A percentile compares a stretch with the other conserved stretches of the same genome.
These are phyloP conservation scores for Herpetomonas muscarum DNA, from an alignment of 208 protist genomes.

Conservation along the genomic window DNA sequence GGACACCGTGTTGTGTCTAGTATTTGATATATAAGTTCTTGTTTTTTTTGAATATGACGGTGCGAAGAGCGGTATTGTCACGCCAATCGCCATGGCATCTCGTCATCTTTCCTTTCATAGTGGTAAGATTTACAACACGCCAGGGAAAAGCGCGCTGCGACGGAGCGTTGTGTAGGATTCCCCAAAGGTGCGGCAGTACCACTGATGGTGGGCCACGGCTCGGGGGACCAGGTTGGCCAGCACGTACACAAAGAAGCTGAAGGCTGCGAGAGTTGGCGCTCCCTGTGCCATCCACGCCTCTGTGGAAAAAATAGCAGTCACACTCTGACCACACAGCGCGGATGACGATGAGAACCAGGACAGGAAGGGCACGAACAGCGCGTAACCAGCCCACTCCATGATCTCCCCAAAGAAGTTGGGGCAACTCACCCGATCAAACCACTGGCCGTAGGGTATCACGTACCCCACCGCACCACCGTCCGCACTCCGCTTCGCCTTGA, in stretches of 20 bases:
- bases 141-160: slow-evolving; percentile 37
- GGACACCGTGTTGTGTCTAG: too few relatives aligned
- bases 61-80: too few relatives aligned
- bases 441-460: slow-evolving; percentile 47
- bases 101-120: too few relatives aligned
- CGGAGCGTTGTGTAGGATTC: slow-evolving; percentile 32
- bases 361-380: slow-evolving; percentile 37
- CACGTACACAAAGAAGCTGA: slow-evolving; percentile 67
- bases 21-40: too few relatives aligned
- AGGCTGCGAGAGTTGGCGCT: slow-evolving; percentile 28
- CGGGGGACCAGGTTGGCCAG: slow-evolving; percentile 66
- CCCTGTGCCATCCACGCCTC: too few relatives aligned
- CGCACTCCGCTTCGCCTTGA: slow-evolving; percentile 13
- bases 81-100: too few relatives aligned
- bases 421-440: slow-evolving; percentile 72
- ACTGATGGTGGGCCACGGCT: slow-evolving; percentile 54
- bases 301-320: too few relatives aligned
- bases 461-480: slow-evolving; percentile 15
- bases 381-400: slow-evolving; percentile 72
- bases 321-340: too few relatives aligned
- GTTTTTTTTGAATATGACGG: too few relatives aligned
- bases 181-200: slow-evolving; percentile 64
- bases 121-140: slow-evolving; percentile 28
- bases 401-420: slow-evolving; percentile 79
- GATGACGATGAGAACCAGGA: slow-evolving; percentile 6